Evolutionary conservation across 768 basidiomycete species (phyloP).

Genomic region (Podaxis pistillaris): DNA sequence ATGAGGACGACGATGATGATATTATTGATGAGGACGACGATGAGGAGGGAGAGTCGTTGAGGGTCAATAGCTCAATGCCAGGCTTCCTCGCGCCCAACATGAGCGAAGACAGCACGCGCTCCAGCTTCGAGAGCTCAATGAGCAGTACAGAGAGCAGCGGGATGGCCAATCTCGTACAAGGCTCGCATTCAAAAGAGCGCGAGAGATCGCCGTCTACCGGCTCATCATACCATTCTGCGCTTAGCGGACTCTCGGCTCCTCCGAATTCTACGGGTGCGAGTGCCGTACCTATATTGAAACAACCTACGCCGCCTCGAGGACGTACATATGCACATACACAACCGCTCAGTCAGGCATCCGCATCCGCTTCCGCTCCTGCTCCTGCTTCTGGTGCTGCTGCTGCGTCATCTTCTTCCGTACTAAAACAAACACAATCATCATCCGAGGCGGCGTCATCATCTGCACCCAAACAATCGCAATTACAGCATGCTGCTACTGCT

Average conservation of each 20-base stretch:
- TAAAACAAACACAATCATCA: not conserved
- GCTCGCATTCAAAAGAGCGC: not conserved
- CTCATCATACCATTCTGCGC: slow-evolving; percentile 15
- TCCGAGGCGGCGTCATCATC: not conserved
- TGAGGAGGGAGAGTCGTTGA: slow-evolving; percentile 21
- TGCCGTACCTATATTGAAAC: slow-evolving; percentile 8
- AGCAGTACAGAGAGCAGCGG: slow-evolving; percentile 13
- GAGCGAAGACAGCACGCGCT: slow-evolving; percentile 5
- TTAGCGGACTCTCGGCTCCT: slow-evolving; percentile 1
- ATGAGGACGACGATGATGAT: slow-evolving; percentile 33
- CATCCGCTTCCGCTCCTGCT: not conserved
- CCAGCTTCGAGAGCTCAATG: slow-evolving; percentile 23
- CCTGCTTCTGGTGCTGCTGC: not conserved
- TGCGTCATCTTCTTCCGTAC: not conserved
- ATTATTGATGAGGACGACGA: slow-evolving; percentile 37
- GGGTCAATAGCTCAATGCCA: not conserved
- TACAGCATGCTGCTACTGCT: not conserved
- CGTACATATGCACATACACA: not conserved
- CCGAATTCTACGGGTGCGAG: slow-evolving; percentile 4
- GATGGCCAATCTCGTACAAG: not conserved
- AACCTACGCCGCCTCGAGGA: slow-evolving; percentile 9
- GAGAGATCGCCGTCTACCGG: not conserved
- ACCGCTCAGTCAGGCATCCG: not conserved
- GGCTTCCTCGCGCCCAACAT: slow-evolving; percentile 2
- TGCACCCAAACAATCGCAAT: not conserved